Evolutionary conservation across 2,329 filamentous ascomycete species (phyloP).

Genomic region (Alternaria ventricosa): DNA sequence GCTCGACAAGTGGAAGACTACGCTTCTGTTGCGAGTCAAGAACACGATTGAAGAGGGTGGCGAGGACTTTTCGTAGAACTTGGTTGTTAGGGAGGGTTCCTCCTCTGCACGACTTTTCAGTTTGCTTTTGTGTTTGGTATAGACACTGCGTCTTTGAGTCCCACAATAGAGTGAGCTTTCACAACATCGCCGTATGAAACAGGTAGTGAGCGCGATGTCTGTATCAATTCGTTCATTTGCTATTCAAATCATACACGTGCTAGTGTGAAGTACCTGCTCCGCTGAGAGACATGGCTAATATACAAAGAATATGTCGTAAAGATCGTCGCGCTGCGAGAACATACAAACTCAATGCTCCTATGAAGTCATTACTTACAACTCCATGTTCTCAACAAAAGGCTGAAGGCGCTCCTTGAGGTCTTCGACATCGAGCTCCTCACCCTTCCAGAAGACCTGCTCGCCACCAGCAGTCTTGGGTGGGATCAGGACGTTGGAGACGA

Average conservation of each 20-base stretch:
- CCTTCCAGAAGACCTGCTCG: constrained; percentile 47
- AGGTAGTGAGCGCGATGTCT: neutral
- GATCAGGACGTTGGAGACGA: constrained; percentile 74
- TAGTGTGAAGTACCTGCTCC: constrained; percentile 1
- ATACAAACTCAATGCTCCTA: neutral
- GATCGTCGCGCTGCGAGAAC: neutral
- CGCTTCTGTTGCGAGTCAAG: constrained; percentile 82
- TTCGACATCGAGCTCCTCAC: constrained; percentile 64
- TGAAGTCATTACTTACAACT: constrained; percentile 29
- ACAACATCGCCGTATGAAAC: neutral
- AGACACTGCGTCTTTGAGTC: neutral
- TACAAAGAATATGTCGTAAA: constrained; percentile 4
- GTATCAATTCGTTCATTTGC: neutral
- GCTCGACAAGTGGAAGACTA: constrained; percentile 97
- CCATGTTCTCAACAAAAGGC: constrained; percentile 41
- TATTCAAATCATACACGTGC: neutral
- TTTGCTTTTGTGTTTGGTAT: neutral
- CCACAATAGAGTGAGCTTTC: neutral
- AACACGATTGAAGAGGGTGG: constrained; percentile 75
- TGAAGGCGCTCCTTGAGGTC: constrained; percentile 63
- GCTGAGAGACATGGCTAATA: neutral
- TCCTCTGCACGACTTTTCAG: neutral
- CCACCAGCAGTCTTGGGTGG: constrained; percentile 66
- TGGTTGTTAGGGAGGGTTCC: neutral
- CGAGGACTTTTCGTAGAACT: constrained; percentile 69